phyloP scores from a whole-genome alignment of 768 basidiomycete species.

The Agrocybe chaxingu region DNA sequence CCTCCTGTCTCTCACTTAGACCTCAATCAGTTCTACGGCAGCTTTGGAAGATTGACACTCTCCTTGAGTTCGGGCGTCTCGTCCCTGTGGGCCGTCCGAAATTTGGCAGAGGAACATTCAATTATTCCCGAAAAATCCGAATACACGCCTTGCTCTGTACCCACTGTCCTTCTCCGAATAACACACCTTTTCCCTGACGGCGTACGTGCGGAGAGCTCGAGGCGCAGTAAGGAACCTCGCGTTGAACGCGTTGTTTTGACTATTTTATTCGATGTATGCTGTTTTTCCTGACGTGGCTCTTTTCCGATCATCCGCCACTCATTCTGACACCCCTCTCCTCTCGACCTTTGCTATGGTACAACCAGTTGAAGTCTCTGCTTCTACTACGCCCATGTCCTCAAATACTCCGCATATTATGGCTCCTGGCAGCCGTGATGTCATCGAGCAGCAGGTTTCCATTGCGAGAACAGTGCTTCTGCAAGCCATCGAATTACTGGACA shows the following conservation, averaged over 20 bases:
- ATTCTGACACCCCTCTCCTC: slow-evolving; percentile 7
- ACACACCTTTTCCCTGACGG: neutral
- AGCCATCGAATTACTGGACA: slow-evolving; percentile 69
- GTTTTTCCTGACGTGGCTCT: slow-evolving; percentile 20
- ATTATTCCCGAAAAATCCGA: slow-evolving; percentile 12
- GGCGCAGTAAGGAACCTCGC: slow-evolving; percentile 13
- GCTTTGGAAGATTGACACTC: slow-evolving; percentile 68
- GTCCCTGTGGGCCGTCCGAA: slow-evolving; percentile 62
- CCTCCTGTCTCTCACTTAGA: slow-evolving; percentile 75
- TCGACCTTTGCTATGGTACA: slow-evolving; percentile 19
- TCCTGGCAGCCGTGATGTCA: slow-evolving; percentile 21
- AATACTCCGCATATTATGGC: slow-evolving; percentile 13
- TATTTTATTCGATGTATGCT: slow-evolving; percentile 14
- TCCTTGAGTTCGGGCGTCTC: slow-evolving; percentile 79
- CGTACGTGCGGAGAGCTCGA: slow-evolving; percentile 15
- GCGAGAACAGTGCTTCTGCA: slow-evolving; percentile 67
- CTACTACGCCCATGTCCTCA: slow-evolving; percentile 23
- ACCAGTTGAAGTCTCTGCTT: slow-evolving; percentile 7
- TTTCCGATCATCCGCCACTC: slow-evolving; percentile 23
- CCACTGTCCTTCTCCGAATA: slow-evolving; percentile 12
- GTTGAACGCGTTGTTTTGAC: slow-evolving; percentile 17
- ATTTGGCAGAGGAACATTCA: slow-evolving; percentile 74
- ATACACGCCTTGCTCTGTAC: slow-evolving; percentile 9
- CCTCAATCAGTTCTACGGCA: slow-evolving; percentile 32
- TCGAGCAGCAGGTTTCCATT: slow-evolving; percentile 61